Evolutionary conservation across 495 filamentous ascomycete genomes (phyloP), one percentile per base, ranked within the genome.

Genomic region (Clavariopsis aquatica): DNA sequence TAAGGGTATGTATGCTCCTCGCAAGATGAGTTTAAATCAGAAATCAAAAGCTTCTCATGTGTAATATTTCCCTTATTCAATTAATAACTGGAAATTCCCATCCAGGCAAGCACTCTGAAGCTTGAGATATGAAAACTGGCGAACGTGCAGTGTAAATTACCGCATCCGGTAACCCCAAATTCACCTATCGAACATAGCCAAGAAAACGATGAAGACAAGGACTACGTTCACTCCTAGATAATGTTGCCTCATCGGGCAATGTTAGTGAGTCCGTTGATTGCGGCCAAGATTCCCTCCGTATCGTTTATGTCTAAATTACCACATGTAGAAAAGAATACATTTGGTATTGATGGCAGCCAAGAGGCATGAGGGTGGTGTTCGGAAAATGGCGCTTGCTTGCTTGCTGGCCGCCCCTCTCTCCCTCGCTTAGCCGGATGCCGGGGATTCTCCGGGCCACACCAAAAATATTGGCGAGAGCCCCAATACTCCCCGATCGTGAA

Each of bases 351-450:
- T 47, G 7, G 20, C 43, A 47, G 20, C 20, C 20, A 47, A 23
- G 15, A 47, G 4, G 7, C 20, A 41, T n/a, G 9, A 41, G n/a
- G 36, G 15, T 47, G 20, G 17, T 47, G 4, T 47, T 47, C 20
- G 19, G 36, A 9, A 41, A 41, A 9, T 9, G 36, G 36, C 36
- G n/a, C n/a, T 9, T 41, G 9, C 36, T 9, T 41, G 36, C n/a
- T 9, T n/a, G n/a, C 9, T 41, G 36, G 9, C 9, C n/a, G n/a
- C 43, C 29, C 26, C 9, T 10, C 52, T n/a, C 12, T 9, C 2
- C 20, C 31, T 56, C 52, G 52, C 52, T 56, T 56, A 56, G 31
- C n/a, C 52, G 19, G 27, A 28, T 34, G 19, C 52, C 52, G 52
- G 29, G 6, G 31, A 41, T 56, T 19, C 52, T 38, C 31, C 52